Conservation (phyloP, 179 eudicot genomes). For the Beta macrorhiza region DNA sequence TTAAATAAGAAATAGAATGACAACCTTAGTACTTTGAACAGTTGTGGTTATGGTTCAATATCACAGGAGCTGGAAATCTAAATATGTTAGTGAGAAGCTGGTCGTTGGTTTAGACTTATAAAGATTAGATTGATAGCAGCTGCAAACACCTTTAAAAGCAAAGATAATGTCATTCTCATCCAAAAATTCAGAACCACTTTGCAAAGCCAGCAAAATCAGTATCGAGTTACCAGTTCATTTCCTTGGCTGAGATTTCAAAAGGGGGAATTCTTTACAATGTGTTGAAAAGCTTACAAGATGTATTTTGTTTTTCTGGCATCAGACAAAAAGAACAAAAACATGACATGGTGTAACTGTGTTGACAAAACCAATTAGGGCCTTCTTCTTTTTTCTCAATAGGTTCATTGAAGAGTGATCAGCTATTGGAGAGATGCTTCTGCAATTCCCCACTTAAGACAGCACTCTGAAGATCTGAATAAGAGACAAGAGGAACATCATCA, state of each 20-base stretch:
- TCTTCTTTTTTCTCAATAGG: conserved; percentile 1
- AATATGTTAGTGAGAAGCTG: background rate
- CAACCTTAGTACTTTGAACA: background rate
- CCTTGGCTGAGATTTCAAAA: background rate
- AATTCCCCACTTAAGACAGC: conserved; percentile 63
- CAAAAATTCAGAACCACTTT: conserved; percentile 1
- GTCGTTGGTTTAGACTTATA: background rate
- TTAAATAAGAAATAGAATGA: background rate
- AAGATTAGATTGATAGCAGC: background rate
- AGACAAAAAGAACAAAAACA: background rate
- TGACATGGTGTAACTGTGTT: background rate
- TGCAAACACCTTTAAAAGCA: background rate
- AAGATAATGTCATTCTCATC: background rate
- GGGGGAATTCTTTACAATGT: conserved; percentile 19
- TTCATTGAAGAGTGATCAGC: conserved; percentile 30
- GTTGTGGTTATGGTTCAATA: background rate
- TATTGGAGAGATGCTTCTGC: conserved; percentile 63
- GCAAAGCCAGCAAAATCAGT: background rate
- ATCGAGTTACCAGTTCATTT: background rate
- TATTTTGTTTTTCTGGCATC: background rate
- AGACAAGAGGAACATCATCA: conserved; percentile 4
- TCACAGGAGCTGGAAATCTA: background rate
- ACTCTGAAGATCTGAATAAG: conserved; percentile 61
- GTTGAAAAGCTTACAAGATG: background rate
- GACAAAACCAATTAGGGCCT: background rate